These are phyloP conservation scores for Fusarium armeniacum DNA, from an alignment of 2,329 filamentous ascomycete species.

Conservation along the genomic window DNA sequence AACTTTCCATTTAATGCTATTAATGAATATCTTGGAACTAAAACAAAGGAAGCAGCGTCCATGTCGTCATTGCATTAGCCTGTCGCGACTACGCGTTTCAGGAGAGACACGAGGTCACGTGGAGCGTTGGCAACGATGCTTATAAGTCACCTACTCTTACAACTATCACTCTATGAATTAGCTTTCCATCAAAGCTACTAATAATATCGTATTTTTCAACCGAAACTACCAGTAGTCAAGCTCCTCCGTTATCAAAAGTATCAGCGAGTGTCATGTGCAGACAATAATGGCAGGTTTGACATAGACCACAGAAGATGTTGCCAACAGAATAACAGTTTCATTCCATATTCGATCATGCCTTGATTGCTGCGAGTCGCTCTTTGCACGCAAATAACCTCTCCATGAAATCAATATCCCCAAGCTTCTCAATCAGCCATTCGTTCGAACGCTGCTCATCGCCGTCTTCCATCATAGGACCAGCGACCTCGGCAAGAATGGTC, in stretches of 20 bases:
- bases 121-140: not conserved
- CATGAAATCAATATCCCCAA: slow-evolving; percentile 47
- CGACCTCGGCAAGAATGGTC: slow-evolving; percentile 47
- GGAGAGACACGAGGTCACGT: slow-evolving; percentile 50
- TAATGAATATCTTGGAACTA: slow-evolving; percentile 2
- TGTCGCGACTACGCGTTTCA: slow-evolving; percentile 47
- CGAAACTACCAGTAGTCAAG: too few species aligned
- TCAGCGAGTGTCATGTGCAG: not conserved
- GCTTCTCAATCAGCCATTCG: slow-evolving; percentile 48
- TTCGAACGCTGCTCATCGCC: slow-evolving; percentile 30
- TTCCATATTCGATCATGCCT: not conserved
- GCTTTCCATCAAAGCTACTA: not conserved
- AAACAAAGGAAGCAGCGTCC: slow-evolving; percentile 11
- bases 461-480: slow-evolving; percentile 44
- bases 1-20: slow-evolving; percentile 8
- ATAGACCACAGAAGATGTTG: not conserved
- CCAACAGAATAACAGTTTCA: not conserved
- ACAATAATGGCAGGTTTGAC: not conserved
- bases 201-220: not conserved
- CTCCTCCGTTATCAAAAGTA: not conserved
- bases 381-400: slow-evolving; percentile 30
- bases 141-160: not conserved
- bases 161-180: not conserved
- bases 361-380: slow-evolving; percentile 13
- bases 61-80: slow-evolving; percentile 46